These are phyloP conservation scores for Hericium rajendrae DNA, from an alignment of 768 basidiomycete species.

Conservation along the genomic window DNA sequence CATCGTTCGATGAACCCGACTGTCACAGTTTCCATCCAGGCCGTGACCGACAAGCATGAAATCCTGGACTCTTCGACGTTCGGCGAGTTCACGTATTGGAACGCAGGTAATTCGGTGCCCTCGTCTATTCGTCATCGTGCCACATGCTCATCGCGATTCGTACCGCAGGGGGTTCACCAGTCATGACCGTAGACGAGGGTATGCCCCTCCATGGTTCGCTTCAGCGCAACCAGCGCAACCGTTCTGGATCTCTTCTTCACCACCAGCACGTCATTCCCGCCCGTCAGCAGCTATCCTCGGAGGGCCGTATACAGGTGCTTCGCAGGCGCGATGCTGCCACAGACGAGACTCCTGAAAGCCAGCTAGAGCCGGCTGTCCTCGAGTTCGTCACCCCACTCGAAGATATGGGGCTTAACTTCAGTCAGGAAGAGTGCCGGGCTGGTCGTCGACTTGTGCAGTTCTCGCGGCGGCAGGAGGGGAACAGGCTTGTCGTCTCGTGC, in stretches of 20 bases:
- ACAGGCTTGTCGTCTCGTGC: conserved; percentile 69
- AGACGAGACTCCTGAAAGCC: conserved; percentile 27
- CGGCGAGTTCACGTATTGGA: conserved; percentile 62
- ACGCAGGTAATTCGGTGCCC: conserved; percentile 26
- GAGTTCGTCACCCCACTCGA: conserved; percentile 51
- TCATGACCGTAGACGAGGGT: not conserved
- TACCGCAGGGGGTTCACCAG: not conserved
- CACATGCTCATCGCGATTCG: not conserved
- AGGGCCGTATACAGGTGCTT: not conserved
- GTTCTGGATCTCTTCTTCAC: not conserved
- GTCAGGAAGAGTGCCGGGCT: conserved; percentile 49
- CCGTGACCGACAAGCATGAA: conserved; percentile 41
- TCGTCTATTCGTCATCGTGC: not conserved
- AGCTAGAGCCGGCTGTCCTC: conserved; percentile 44
- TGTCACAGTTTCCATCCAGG: conserved; percentile 52
- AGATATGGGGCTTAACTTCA: conserved; percentile 48
- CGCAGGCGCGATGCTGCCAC: conserved; percentile 16
- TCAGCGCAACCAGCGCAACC: not conserved
- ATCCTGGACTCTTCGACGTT: conserved; percentile 59
- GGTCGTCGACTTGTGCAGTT: conserved; percentile 86
- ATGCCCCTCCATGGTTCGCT: not conserved
- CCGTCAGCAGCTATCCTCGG: not conserved
- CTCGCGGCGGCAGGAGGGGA: conserved; percentile 66
- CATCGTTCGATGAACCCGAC: conserved; percentile 29
- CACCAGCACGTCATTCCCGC: not conserved